Base-by-base conservation (phyloP, 306 rosid species). In the Amphicarpaea edgeworthii region DNA sequence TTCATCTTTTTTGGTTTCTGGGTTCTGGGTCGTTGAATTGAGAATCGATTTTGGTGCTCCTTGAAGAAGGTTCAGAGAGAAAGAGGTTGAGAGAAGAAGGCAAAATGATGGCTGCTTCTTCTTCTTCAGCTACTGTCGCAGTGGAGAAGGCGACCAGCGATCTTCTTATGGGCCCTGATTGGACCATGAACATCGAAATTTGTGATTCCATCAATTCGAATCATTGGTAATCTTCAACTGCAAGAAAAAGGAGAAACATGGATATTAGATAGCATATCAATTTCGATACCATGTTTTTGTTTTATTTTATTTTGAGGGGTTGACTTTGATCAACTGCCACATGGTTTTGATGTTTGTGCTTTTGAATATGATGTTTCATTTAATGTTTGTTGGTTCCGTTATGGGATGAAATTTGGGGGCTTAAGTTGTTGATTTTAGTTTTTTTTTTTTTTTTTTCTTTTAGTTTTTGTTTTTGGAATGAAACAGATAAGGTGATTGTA, bases 71-170 rank as follows among this genome's bases (percentile, higher is more conserved):
- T 72, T 78, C 34, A 5, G 58, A 85, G 63, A 77, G 75, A 79
- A 70, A 74, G 41, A 77, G 30, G n/a, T n/a, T n/a, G n/a, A 69
- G 41, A 24, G 50, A 41, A 19, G 24, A 50, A 37, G 61, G 60
- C 2, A 30, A 54, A 53, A 61, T 34, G 45, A 87, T 85, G 91
- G 76, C 87, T 49, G 69, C 72, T 70, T 81, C 96, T 78, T 94
- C 96, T 74, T 88, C 98, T 75, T 88, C 99, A 63, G 97, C 97
- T 34, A 83, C 86, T 21, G 98, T 92, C 24, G 99, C 99, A 58
- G 99, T 96, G 14, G 99, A 96, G 71, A 96, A 96, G 84, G 99
- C 99, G 73, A 96, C 99, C 79, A 96, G 99, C 87, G 99, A 90
- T 84, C 98, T 96, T 87, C 97, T 96, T 66, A 85, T 96, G 72